A percentile compares a stretch with the other conserved stretches of the same genome.
Evolutionary conservation across 2,329 filamentous ascomycete species (phyloP).

Genomic region (Xylariaceae sp.): DNA sequence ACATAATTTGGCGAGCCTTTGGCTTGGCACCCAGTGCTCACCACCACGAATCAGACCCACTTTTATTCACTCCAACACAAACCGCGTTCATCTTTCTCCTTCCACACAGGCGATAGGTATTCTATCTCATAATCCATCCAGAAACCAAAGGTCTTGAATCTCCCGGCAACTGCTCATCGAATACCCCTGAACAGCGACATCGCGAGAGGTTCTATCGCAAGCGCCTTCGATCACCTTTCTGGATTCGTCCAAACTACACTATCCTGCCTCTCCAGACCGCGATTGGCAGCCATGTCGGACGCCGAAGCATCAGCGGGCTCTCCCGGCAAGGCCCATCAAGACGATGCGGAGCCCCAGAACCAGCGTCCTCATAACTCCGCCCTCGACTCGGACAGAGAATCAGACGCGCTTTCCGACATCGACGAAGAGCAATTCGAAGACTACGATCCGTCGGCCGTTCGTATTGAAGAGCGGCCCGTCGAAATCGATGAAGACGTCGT

Average conservation of each 20-base stretch:
- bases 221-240: neutral
- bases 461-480: conserved; percentile 59
- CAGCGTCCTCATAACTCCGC: conserved; percentile 37
- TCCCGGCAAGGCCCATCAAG: conserved; percentile 30
- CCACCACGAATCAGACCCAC: too few relatives aligned
- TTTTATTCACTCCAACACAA: too few relatives aligned
- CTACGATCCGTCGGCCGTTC: conserved; percentile 60
- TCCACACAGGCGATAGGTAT: neutral
- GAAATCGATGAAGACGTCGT: conserved; percentile 63
- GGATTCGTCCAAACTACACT: neutral
- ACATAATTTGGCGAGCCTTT: too few relatives aligned
- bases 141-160: neutral
- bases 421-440: conserved; percentile 66
- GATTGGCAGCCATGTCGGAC: conserved; percentile 39
- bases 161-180: neutral
- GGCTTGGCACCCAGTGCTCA: too few relatives aligned
- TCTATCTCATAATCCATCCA: neutral
- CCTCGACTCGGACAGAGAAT: conserved; percentile 49
- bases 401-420: conserved; percentile 60
- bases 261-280: neutral
- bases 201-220: neutral
- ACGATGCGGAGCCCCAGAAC: conserved; percentile 32
- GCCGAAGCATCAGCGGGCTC: conserved; percentile 39
- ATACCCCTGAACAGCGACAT: neutral
- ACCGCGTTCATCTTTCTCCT: neutral